A percentile compares a stretch with the other conserved stretches of the same genome.
phyloP scores from a whole-genome alignment of 73 alveolate species.

The Symbiodinium natans region DNA sequence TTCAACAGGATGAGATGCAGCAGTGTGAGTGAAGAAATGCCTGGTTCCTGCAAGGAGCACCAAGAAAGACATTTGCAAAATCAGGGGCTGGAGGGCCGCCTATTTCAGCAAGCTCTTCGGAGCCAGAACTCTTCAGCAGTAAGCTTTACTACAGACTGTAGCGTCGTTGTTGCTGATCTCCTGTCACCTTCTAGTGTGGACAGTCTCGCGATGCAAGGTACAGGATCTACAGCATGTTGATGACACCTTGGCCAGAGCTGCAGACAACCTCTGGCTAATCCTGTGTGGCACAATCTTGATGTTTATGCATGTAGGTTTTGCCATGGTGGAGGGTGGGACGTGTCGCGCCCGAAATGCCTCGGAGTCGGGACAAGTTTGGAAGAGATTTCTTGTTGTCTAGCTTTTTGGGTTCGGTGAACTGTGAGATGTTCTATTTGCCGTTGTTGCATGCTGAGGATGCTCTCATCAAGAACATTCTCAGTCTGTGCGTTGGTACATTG shows the following conservation, averaged over 20 bases:
- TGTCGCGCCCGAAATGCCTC: slow-evolving; percentile 90
- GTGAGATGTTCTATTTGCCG: background rate
- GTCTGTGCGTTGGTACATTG: slow-evolving; percentile 94
- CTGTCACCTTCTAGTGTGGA: too few relatives aligned
- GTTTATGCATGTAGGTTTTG: slow-evolving; percentile 94
- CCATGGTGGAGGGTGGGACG: slow-evolving; percentile 95
- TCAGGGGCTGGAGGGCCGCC: background rate
- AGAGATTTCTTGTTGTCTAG: background rate
- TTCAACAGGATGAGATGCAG: too few relatives aligned
- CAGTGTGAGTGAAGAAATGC: too few relatives aligned
- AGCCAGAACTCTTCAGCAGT: too few relatives aligned
- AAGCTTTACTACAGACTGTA: too few relatives aligned
- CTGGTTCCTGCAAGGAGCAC: too few relatives aligned
- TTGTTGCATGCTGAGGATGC: background rate
- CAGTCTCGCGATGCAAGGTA: background rate
- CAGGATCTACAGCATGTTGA: background rate
- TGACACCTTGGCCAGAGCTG: background rate
- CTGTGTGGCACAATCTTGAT: background rate
- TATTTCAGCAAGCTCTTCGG: background rate
- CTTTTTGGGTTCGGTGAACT: background rate
- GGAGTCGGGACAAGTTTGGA: background rate
- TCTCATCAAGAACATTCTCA: slow-evolving; percentile 92
- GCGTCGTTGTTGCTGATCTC: too few relatives aligned
- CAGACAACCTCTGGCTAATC: background rate
- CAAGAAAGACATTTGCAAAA: too few relatives aligned